Percentiles rank a stretch among this genome's conserved stretches.
These are phyloP conservation scores for Pestalotiopsis sp. DNA, from an alignment of 2,329 filamentous ascomycete species.

Conservation along the genomic window DNA sequence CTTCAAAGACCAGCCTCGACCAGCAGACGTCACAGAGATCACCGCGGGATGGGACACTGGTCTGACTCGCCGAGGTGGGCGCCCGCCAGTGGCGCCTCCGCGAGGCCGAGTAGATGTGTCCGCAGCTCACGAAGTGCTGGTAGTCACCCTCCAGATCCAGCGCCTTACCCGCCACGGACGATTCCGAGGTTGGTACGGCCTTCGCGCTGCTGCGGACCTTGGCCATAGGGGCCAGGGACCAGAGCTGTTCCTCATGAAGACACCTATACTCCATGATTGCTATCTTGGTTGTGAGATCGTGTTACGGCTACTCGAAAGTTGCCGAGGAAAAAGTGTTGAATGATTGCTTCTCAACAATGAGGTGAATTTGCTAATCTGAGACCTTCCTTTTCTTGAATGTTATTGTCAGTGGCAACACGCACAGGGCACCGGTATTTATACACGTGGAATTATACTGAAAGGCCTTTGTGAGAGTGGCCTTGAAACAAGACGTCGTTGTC, in stretches of 20 bases:
- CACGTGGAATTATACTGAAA: neutral
- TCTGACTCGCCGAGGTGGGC: neutral
- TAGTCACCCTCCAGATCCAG: neutral
- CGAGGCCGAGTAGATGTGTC: neutral
- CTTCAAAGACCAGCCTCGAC: neutral
- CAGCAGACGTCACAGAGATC: neutral
- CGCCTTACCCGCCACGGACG: neutral
- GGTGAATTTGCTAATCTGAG: neutral
- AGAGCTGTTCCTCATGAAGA: neutral
- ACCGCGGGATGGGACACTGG: neutral
- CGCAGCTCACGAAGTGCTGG: neutral
- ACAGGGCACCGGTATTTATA: neutral
- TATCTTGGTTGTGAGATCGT: neutral
- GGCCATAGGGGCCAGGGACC: neutral
- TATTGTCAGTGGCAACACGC: neutral
- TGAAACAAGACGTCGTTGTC: neutral
- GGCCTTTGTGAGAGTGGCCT: neutral
- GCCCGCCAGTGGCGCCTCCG: neutral
- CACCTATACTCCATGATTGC: neutral
- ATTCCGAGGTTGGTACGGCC: neutral
- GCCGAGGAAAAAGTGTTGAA: neutral
- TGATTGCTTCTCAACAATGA: neutral
- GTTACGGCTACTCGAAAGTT: neutral
- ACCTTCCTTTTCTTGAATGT: neutral
- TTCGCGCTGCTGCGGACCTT: neutral